A percentile compares a stretch with the other conserved stretches of the same genome.
Conservation (phyloP, 179 eudicot genomes). For the Silene vulgaris region DNA sequence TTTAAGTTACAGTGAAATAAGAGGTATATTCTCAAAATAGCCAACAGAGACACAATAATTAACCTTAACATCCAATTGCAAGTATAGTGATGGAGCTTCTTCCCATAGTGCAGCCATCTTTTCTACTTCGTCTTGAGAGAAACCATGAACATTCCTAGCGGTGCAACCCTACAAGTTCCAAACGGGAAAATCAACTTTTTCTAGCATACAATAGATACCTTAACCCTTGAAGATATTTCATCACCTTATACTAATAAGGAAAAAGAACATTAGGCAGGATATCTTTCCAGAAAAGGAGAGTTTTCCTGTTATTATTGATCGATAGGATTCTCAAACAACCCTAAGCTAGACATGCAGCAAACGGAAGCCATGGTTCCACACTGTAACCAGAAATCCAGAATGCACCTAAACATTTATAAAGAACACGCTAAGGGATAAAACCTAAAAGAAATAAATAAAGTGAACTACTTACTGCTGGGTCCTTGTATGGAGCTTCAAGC, state of each 20-base stretch:
- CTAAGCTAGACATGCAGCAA: conserved; percentile 2
- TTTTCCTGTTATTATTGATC: neutral
- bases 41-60: conserved; percentile 1
- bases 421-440: neutral
- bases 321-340: conserved; percentile 11
- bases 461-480: conserved; percentile 66
- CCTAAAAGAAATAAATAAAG: neutral
- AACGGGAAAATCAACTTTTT: conserved; percentile 9
- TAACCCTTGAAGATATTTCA: neutral
- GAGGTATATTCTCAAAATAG: neutral
- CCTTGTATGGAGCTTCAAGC: conserved; percentile 87
- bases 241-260: neutral
- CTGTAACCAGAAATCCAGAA: neutral
- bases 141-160: conserved; percentile 89
- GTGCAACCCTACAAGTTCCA: conserved; percentile 65
- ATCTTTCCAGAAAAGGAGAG: neutral
- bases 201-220: neutral
- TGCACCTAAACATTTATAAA: neutral
- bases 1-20: neutral
- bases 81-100: conserved; percentile 79
- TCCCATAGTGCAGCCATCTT: conserved; percentile 91
- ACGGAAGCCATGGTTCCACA: neutral
- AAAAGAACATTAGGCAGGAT: neutral
- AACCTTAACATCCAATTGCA: conserved; percentile 80
- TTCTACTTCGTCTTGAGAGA: conserved; percentile 58